A percentile compares a stretch with the other conserved stretches of the same genome.
phyloP scores from a whole-genome alignment of 2,329 filamentous ascomycete species.

The Fusarium devonianum region DNA sequence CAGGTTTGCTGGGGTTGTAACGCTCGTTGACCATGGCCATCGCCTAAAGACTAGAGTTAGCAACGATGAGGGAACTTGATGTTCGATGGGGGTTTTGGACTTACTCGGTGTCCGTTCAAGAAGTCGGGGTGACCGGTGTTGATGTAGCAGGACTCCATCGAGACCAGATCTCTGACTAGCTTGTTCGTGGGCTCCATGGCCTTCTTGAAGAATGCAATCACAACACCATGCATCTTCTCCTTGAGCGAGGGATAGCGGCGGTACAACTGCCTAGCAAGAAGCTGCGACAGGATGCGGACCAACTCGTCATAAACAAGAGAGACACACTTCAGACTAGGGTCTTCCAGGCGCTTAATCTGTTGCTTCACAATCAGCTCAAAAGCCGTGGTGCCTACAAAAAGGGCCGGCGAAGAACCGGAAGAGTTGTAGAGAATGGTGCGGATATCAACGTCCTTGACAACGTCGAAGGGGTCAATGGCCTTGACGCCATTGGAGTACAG shows the following conservation, averaged over 20 bases:
- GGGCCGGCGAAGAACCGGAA: conserved; percentile 93
- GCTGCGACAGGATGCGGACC: conserved; percentile 90
- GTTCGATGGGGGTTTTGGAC: too few species aligned
- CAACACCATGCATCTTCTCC: conserved; percentile 94
- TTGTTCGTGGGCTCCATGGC: conserved; percentile 98
- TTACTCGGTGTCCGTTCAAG: conserved; percentile 87
- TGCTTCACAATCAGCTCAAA: conserved; percentile 99
- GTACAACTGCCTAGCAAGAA: conserved; percentile 88
- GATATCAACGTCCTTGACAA: conserved; percentile 97
- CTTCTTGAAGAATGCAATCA: conserved; percentile 97
- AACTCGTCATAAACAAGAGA: conserved; percentile 97
- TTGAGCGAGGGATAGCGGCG: conserved; percentile 92
- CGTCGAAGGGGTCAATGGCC: conserved; percentile 95
- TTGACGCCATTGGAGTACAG: conserved; percentile 97
- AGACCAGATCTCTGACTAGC: conserved; percentile 88
- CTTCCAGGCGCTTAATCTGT: conserved; percentile 95
- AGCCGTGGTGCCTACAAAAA: conserved; percentile 97
- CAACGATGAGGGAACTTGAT: too few species aligned
- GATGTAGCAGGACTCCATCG: conserved; percentile 97
- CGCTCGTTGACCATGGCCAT: conserved; percentile 99
- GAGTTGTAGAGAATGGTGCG: conserved; percentile 98
- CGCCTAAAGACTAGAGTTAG: conserved; percentile 60
- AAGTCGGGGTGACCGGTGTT: conserved; percentile 99
- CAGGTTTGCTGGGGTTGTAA: conserved; percentile 80
- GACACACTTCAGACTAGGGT: conserved; percentile 96